Evolutionary conservation across 2,329 filamentous ascomycete species (phyloP).

Genomic region (Diaporthe sp.): DNA sequence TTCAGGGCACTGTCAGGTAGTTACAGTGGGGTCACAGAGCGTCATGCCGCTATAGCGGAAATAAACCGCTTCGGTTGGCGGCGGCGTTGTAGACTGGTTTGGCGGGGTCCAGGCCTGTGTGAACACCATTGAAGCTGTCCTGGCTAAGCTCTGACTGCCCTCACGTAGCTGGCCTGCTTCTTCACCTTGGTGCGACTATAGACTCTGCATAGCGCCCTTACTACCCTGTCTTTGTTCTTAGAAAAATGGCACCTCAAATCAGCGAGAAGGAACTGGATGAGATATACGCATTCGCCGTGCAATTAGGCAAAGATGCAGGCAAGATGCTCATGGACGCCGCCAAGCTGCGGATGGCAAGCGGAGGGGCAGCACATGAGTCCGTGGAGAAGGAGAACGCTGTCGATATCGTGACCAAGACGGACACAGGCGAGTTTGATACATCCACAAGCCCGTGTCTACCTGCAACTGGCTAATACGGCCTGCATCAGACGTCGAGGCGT

Average conservation of each 20-base stretch:
- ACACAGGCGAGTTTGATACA: constrained; percentile 67
- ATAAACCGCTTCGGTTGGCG: constrained; percentile 37
- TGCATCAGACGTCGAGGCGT: constrained; percentile 76
- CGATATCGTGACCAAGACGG: constrained; percentile 83
- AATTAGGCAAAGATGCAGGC: constrained; percentile 79
- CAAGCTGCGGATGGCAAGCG: constrained; percentile 62
- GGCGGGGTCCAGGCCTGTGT: neutral
- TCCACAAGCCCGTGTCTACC: neutral
- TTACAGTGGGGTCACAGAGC: constrained; percentile 27
- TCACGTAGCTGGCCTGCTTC: neutral
- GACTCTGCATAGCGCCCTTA: constrained; percentile 6
- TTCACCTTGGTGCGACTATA: neutral
- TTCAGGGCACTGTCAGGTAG: constrained; percentile 5
- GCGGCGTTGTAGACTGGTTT: constrained; percentile 30
- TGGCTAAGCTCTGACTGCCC: neutral
- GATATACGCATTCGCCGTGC: constrained; percentile 79
- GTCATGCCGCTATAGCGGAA: constrained; percentile 35
- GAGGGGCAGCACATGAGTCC: constrained; percentile 50
- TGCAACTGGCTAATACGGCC: constrained; percentile 4
- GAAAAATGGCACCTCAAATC: constrained; percentile 24
- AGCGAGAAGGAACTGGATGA: constrained; percentile 67
- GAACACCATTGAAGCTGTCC: neutral
- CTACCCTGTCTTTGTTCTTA: neutral
- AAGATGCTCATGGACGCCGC: constrained; percentile 75
- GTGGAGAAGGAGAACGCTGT: constrained; percentile 82